Evolutionary conservation across 441 rosid species (phyloP).

Genomic region (Arabidopsis lyrata): DNA sequence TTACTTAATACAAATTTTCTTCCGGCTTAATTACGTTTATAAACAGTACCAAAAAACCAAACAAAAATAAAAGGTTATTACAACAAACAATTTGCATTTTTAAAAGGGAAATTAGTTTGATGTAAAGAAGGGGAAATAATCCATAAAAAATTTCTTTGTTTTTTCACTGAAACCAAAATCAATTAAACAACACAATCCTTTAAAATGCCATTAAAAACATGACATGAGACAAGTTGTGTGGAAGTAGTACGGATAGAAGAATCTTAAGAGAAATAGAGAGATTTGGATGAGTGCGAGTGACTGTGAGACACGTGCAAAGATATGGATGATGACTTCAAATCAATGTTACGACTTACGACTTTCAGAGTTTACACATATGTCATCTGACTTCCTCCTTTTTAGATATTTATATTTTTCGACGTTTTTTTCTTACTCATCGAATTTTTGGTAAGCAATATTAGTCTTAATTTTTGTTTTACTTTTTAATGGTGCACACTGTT

Average conservation of each 20-base stretch:
- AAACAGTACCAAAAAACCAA: not conserved
- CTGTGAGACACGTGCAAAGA: slow-evolving; percentile 43
- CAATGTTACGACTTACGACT: slow-evolving; percentile 26
- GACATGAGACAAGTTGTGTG: slow-evolving; percentile 42
- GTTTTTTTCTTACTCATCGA: not conserved
- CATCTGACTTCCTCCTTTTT: slow-evolving; percentile 17
- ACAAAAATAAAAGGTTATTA: not conserved
- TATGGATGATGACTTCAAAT: slow-evolving; percentile 41
- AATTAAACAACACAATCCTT: not conserved
- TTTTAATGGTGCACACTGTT: too few relatives aligned
- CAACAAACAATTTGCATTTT: slow-evolving; percentile 19
- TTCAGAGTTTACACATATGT: slow-evolving; percentile 7
- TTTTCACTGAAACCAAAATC: slow-evolving; percentile 17
- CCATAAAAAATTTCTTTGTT: not conserved
- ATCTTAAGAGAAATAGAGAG: slow-evolving; percentile 32
- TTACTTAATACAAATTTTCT: not conserved
- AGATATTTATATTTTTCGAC: not conserved
- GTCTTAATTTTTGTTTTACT: not conserved
- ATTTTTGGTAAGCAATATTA: not conserved
- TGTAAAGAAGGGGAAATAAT: not conserved
- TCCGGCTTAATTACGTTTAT: not conserved
- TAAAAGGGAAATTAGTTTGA: not conserved
- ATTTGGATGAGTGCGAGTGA: slow-evolving; percentile 30
- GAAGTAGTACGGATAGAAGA: slow-evolving; percentile 40
- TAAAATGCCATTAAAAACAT: slow-evolving; percentile 26